Conservation (phyloP, 1,284 basidiomycete species). For the Agroathelia rolfsii region DNA sequence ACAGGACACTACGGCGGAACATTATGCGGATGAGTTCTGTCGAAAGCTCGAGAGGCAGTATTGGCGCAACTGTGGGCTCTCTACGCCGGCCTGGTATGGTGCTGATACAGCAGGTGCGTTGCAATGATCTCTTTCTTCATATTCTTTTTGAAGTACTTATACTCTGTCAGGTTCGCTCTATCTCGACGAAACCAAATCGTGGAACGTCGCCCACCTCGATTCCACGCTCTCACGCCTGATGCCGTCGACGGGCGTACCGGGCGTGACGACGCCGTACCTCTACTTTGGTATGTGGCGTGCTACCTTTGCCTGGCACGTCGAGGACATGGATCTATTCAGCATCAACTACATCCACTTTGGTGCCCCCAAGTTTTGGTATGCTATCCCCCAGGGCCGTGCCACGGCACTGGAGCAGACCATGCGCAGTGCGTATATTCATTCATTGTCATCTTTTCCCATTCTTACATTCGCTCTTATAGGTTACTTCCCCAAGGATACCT, state of each 20-base stretch:
- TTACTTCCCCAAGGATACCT: conserved; percentile 80
- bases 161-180: conserved; percentile 66
- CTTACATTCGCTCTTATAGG: conserved; percentile 30
- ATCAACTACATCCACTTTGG: conserved; percentile 99
- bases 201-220: conserved; percentile 91
- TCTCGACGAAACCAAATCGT: conserved; percentile 68
- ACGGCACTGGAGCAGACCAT: conserved; percentile 73
- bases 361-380: conserved; percentile 96
- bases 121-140: background rate
- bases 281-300: conserved; percentile 99
- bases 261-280: conserved; percentile 95
- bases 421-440: conserved; percentile 42
- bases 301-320: conserved; percentile 98
- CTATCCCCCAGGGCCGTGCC: conserved; percentile 81
- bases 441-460: conserved; percentile 2
- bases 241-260: conserved; percentile 71
- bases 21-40: conserved; percentile 84
- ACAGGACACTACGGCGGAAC: conserved; percentile 50
- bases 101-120: conserved; percentile 81
- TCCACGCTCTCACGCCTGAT: conserved; percentile 82
- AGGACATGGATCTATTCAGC: conserved; percentile 95
- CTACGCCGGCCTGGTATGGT: conserved; percentile 90
- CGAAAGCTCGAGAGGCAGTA: conserved; percentile 82
- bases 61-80: conserved; percentile 87
- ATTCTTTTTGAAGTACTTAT: conserved; percentile 4